phyloP scores from a whole-genome alignment of 768 basidiomycete genomes.

The Porphyrellus cyaneotinctus region DNA sequence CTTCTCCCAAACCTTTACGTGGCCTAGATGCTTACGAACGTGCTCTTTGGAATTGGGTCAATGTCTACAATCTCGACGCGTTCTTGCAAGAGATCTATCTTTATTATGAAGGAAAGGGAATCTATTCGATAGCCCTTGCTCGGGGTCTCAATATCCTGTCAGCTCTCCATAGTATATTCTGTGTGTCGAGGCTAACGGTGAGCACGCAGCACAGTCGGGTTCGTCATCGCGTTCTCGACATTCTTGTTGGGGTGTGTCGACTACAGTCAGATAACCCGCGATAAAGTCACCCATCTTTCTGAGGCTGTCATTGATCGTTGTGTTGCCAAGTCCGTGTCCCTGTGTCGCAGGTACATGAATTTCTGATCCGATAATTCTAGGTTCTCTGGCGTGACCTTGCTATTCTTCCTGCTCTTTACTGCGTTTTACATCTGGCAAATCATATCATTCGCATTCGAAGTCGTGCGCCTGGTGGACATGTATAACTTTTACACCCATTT shows the following conservation, averaged over 20 bases:
- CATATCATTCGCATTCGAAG: conserved; percentile 66
- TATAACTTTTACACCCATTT: conserved; percentile 95
- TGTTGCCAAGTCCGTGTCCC: conserved; percentile 64
- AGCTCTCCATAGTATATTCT: conserved; percentile 36
- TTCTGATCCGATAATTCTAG: conserved; percentile 37
- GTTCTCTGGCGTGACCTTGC: conserved; percentile 76
- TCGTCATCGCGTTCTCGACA: conserved; percentile 97
- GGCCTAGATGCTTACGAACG: conserved; percentile 83
- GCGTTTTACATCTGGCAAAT: conserved; percentile 90
- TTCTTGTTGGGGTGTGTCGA: conserved; percentile 95
- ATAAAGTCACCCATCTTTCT: conserved; percentile 62
- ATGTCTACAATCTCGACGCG: conserved; percentile 93
- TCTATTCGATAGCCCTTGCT: conserved; percentile 90
- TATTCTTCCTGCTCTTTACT: conserved; percentile 85
- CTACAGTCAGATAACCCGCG: conserved; percentile 72
- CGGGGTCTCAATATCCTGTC: conserved; percentile 93
- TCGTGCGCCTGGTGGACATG: conserved; percentile 85
- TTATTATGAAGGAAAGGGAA: conserved; percentile 96
- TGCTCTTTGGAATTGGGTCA: conserved; percentile 98
- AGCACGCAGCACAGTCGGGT: conserved; percentile 81
- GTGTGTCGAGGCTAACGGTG: conserved; percentile 22
- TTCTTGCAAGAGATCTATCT: conserved; percentile 94
- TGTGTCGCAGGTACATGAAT: not conserved
- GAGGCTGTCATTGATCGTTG: conserved; percentile 83
- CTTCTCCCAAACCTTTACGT: conserved; percentile 47